A percentile compares a stretch with the other conserved stretches of the same genome.
Conservation (phyloP, 2,329 filamentous ascomycete species). For the Cladophialophora chaetospira region DNA sequence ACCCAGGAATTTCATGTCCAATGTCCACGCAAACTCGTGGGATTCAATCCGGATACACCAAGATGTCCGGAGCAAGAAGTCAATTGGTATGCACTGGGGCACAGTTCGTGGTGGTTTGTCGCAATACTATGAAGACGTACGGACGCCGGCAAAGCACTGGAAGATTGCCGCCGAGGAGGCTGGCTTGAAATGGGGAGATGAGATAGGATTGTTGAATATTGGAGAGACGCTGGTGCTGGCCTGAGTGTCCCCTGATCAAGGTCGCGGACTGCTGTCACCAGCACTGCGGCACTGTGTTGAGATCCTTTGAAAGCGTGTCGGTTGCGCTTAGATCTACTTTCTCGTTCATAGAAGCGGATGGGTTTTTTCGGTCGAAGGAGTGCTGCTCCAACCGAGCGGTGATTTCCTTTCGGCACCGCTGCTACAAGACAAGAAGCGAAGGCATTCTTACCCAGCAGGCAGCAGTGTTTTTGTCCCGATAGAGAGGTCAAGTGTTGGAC, state of each 20-base stretch:
- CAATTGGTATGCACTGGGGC: constrained; percentile 56
- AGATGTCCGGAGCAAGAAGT: constrained; percentile 50
- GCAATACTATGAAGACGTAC: constrained; percentile 52
- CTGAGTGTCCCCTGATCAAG: neutral
- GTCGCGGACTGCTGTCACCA: neutral
- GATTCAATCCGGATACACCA: constrained; percentile 52
- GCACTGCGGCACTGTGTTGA: neutral
- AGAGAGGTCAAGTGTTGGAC: too few relatives aligned
- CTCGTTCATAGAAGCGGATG: neutral
- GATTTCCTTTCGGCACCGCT: too few relatives aligned
- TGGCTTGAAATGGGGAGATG: constrained; percentile 42
- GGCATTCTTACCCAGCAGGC: neutral
- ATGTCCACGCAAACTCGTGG: constrained; percentile 51
- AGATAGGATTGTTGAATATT: constrained; percentile 47
- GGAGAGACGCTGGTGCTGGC: constrained; percentile 48
- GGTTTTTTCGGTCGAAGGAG: neutral
- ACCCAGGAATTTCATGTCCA: constrained; percentile 48
- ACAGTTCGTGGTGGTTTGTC: constrained; percentile 43
- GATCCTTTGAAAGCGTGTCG: neutral
- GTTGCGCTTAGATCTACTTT: neutral
- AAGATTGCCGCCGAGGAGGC: constrained; percentile 47
- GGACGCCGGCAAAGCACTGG: constrained; percentile 51
- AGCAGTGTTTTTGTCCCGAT: neutral
- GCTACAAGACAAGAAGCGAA: too few relatives aligned
- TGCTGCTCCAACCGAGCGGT: neutral